phyloP scores from a whole-genome alignment of 768 basidiomycete species.

The Steccherinum ochraceum region DNA sequence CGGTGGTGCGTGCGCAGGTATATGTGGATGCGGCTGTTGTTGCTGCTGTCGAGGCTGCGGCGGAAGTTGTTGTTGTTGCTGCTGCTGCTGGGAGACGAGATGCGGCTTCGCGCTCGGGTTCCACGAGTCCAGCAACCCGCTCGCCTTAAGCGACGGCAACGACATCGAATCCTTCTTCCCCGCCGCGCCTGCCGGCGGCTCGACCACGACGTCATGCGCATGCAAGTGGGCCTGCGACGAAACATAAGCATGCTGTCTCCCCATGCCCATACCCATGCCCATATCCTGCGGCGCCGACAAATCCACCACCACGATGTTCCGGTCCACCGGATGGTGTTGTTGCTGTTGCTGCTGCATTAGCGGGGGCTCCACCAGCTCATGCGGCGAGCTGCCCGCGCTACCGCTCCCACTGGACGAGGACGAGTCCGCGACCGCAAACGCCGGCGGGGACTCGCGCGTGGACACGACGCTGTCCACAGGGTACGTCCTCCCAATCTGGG shows the following conservation, averaged over 20 bases:
- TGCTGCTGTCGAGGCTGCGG: not conserved
- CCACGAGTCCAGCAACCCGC: constrained; percentile 58
- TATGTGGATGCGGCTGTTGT: constrained; percentile 1
- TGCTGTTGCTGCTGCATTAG: not conserved
- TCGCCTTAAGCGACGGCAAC: constrained; percentile 69
- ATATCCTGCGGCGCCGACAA: not conserved
- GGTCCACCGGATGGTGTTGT: not conserved
- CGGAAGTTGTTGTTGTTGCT: not conserved
- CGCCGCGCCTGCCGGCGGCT: not conserved
- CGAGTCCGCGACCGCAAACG: constrained; percentile 2
- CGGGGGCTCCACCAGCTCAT: constrained; percentile 2
- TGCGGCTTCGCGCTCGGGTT: not conserved
- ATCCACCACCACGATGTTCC: not conserved
- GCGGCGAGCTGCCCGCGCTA: constrained; percentile 9
- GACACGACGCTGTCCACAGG: constrained; percentile 9
- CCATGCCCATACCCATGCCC: not conserved
- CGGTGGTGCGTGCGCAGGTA: constrained; percentile 1
- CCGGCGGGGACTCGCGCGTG: constrained; percentile 5
- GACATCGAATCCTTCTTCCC: constrained; percentile 31
- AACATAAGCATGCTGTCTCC: not conserved
- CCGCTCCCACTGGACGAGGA: constrained; percentile 2
- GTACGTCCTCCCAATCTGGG: constrained; percentile 11
- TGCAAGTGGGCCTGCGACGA: not conserved
- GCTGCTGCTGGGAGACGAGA: no score
- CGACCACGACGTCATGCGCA: not conserved